Evolutionary conservation across 192 early-diverging fungal genomes (phyloP).

Genomic region (Coemansia sp.): DNA sequence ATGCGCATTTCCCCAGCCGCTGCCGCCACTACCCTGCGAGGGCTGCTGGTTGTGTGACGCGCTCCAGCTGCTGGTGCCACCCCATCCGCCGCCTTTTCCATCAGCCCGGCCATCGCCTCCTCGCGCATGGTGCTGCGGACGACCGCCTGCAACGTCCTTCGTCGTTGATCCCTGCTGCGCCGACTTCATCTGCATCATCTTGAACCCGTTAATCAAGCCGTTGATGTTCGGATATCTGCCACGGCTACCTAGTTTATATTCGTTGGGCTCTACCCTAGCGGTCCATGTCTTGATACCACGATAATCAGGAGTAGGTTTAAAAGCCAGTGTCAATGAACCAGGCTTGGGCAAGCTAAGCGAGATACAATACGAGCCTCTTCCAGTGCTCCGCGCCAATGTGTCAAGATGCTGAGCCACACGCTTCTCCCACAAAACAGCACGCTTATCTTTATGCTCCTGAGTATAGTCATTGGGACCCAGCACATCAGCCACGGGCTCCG

Average conservation of each 20-base stretch:
- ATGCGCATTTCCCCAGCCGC: slow-evolving; percentile 10
- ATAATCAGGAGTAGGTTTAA: slow-evolving; percentile 69
- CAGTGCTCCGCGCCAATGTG: slow-evolving; percentile 56
- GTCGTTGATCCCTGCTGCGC: neutral
- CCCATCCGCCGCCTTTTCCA: slow-evolving; percentile 7
- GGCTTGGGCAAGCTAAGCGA: slow-evolving; percentile 64
- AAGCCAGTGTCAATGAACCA: slow-evolving; percentile 74
- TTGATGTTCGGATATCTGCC: slow-evolving; percentile 66
- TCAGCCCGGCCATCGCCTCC: neutral
- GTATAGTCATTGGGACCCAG: slow-evolving; percentile 26
- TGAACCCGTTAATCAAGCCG: slow-evolving; percentile 73
- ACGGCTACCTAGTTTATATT: slow-evolving; percentile 68
- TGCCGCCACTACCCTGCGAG: neutral
- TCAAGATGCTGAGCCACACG: slow-evolving; percentile 53
- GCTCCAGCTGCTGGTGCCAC: slow-evolving; percentile 14
- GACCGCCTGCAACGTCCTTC: neutral
- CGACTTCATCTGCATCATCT: slow-evolving; percentile 61
- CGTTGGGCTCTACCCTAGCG: slow-evolving; percentile 74
- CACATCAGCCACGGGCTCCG: slow-evolving; percentile 42
- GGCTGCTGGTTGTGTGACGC: slow-evolving; percentile 3
- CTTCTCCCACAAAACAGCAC: slow-evolving; percentile 46
- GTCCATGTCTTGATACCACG: slow-evolving; percentile 64
- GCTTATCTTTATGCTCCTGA: slow-evolving; percentile 16
- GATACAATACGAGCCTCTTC: slow-evolving; percentile 80
- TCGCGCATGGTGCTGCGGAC: neutral